These are phyloP conservation scores for Kernera saxatilis DNA, from an alignment of 345 rosid genomes.

Conservation along the genomic window DNA sequence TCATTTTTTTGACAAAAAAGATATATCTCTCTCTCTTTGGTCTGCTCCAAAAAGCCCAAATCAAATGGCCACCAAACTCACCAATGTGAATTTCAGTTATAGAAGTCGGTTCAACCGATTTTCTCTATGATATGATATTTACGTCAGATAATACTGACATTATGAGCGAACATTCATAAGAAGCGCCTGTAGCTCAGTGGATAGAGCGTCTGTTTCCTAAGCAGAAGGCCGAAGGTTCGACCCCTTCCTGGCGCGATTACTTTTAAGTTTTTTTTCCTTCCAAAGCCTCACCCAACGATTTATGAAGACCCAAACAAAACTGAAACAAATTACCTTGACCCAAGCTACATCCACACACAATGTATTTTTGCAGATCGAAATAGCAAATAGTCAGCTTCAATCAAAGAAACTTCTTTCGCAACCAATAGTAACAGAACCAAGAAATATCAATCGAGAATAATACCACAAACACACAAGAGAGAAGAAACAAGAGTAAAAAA, in stretches of 20 bases:
- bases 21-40: background rate
- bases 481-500: background rate
- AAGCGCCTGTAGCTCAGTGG: slow-evolving; percentile 98
- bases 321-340: background rate
- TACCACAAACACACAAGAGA: background rate
- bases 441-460: background rate
- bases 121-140: background rate
- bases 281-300: background rate
- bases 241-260: slow-evolving; percentile 74
- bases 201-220: slow-evolving; percentile 99
- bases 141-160: accelerated
- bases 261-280: background rate
- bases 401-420: background rate
- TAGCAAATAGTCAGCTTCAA: too few species aligned
- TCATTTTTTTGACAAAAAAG: background rate
- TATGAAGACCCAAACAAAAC: background rate
- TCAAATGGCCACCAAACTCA: slow-evolving; percentile 27
- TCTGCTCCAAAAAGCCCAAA: slow-evolving; percentile 4
- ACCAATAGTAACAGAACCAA: background rate
- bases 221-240: slow-evolving; percentile 98
- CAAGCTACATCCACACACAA: background rate
- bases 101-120: slow-evolving; percentile 25
- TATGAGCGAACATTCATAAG: accelerated
- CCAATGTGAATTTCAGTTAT: slow-evolving; percentile 26
- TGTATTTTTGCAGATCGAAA: too few species aligned